A percentile compares a stretch with the other conserved stretches of the same genome.
phyloP scores from a whole-genome alignment of 129 eudicot species.

The Chrysanthemum seticuspe region DNA sequence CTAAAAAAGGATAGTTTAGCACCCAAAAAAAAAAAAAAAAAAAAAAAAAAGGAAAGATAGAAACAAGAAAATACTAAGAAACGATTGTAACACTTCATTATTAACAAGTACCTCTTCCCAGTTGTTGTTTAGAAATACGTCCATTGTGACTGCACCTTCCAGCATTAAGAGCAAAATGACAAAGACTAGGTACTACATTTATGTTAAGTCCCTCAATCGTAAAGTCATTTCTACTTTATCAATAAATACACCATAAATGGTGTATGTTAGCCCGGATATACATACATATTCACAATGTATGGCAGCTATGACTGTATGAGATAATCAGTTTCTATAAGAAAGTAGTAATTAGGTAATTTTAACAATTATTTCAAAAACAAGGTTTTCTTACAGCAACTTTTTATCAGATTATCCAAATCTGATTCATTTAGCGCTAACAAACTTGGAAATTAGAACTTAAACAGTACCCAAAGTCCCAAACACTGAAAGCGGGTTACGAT shows the following conservation, averaged over 20 bases:
- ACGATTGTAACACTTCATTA: not conserved
- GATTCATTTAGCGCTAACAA: not conserved
- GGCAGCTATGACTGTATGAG: not conserved
- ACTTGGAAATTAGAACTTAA: no score
- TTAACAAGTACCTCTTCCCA: conserved; percentile 69
- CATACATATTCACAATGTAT: not conserved
- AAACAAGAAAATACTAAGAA: not conserved
- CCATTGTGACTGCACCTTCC: conserved; percentile 79
- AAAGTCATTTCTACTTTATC: not conserved
- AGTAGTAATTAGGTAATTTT: not conserved
- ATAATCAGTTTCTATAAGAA: not conserved
- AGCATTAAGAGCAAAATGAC: conserved; percentile 62
- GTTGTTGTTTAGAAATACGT: conserved; percentile 67
- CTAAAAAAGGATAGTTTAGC: not conserved
- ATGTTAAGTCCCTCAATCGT: conserved; percentile 42
- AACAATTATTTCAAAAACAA: not conserved
- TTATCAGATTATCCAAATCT: not conserved
- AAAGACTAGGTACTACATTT: conserved; percentile 63
- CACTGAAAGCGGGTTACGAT: not conserved
- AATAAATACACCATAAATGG: not conserved
- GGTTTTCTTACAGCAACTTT: not conserved
- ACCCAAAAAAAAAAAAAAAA: not conserved
- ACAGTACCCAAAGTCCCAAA: not conserved
- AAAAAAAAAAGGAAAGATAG: not conserved
- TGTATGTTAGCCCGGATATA: not conserved